Conservation (phyloP, 2,329 filamentous ascomycete genomes). For the Cladosporium halotolerans region DNA sequence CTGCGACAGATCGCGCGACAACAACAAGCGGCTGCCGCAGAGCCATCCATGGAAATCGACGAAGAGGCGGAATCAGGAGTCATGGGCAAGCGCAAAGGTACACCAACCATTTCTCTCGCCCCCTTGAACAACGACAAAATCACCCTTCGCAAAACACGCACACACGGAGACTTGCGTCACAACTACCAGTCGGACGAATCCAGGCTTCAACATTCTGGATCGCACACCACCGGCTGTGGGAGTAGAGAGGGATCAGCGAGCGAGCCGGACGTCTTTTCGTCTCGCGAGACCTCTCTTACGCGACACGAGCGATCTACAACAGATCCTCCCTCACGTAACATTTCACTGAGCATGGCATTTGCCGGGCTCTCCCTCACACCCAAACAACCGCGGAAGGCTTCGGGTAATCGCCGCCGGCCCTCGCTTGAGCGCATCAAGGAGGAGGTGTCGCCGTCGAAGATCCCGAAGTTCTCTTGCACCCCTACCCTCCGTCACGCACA, state of each 20-base stretch:
- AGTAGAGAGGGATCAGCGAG: conserved; percentile 6
- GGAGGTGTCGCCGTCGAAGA: conserved; percentile 28
- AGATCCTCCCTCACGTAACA: conserved; percentile 24
- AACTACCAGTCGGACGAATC: conserved; percentile 17
- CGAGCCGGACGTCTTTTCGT: conserved; percentile 4
- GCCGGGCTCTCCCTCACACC: conserved; percentile 24
- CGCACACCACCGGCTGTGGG: conserved; percentile 7
- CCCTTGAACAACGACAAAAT: conserved; percentile 14
- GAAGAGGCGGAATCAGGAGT: conserved; percentile 28
- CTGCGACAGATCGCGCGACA: conserved; percentile 16
- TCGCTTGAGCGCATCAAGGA: conserved; percentile 29
- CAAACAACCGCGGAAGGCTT: conserved; percentile 7
- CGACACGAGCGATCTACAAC: conserved; percentile 13
- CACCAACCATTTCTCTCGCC: conserved; percentile 36
- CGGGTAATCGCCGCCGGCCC: conserved; percentile 18
- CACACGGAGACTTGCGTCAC: conserved; percentile 24
- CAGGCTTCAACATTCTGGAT: conserved; percentile 12
- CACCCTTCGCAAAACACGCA: conserved; percentile 29
- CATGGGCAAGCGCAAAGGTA: conserved; percentile 41
- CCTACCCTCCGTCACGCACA: conserved; percentile 27
- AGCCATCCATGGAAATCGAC: conserved; percentile 30
- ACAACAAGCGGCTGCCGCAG: conserved; percentile 7
- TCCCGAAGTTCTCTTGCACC: conserved; percentile 29
- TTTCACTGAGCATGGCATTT: conserved; percentile 26
- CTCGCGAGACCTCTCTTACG: conserved; percentile 12